A percentile compares a stretch with the other conserved stretches of the same genome.
phyloP scores from a whole-genome alignment of 169 alveolate species.

The Plasmodium vivax region DNA sequence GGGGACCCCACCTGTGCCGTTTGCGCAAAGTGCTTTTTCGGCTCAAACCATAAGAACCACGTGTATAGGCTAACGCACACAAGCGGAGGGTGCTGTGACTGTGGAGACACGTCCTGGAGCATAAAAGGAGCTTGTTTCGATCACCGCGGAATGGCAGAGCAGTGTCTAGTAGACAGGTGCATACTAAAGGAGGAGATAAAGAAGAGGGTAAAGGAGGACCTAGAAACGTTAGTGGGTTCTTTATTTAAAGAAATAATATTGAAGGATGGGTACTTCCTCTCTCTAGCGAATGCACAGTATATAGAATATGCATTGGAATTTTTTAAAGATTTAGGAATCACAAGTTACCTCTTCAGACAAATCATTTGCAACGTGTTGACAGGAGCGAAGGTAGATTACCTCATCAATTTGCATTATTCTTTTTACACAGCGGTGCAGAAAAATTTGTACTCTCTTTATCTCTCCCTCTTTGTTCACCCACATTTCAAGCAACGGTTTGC shows the following conservation, averaged over 20 bases:
- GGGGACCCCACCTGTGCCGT: conserved; percentile 75
- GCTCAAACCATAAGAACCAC: conserved; percentile 65
- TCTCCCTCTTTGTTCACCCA: conserved; percentile 67
- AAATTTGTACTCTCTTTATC: conserved; percentile 32
- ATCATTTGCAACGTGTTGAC: conserved; percentile 54
- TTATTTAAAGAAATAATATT: conserved; percentile 52
- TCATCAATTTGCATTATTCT: conserved; percentile 47
- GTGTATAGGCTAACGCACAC: conserved; percentile 55
- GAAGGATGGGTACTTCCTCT: conserved; percentile 51
- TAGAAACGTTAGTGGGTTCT: conserved; percentile 9
- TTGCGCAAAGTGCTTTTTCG: conserved; percentile 69
- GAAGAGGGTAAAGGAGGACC: conserved; percentile 26
- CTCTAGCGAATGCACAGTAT: conserved; percentile 32
- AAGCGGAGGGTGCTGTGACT: conserved; percentile 76
- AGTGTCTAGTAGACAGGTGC: background rate
- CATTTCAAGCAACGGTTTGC: conserved; percentile 66
- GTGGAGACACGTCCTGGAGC: conserved; percentile 76
- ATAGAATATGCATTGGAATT: conserved; percentile 44
- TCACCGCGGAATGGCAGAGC: conserved; percentile 63
- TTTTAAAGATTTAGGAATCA: conserved; percentile 62
- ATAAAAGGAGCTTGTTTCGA: conserved; percentile 62
- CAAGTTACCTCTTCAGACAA: conserved; percentile 52
- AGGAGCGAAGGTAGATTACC: conserved; percentile 23
- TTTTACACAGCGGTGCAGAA: conserved; percentile 41
- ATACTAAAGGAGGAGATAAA: conserved; percentile 20